These are phyloP conservation scores for Phytophthora ramorum DNA, from an alignment of 352 stramenopile genomes.

Conservation along the genomic window DNA sequence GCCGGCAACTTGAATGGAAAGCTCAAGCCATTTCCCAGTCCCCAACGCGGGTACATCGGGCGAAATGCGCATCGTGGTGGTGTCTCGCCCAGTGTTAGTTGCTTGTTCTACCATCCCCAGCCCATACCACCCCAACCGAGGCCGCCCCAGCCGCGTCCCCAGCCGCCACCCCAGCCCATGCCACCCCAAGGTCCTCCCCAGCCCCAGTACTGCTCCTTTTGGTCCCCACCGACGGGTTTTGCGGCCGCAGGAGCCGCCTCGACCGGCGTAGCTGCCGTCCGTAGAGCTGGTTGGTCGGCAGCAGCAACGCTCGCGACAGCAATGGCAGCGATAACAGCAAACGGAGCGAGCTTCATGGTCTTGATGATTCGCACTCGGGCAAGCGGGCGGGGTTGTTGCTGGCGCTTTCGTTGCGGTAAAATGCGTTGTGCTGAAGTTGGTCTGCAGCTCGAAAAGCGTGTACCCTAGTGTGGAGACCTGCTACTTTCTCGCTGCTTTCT, in stretches of 20 bases:
- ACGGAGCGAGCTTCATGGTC: constrained; percentile 17
- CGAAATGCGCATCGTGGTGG: too few species aligned
- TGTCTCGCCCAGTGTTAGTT: too few species aligned
- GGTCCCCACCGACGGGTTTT: background rate
- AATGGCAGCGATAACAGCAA: constrained; percentile 17
- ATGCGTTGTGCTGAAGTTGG: constrained; percentile 13
- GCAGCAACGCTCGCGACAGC: constrained; percentile 25
- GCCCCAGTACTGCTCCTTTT: constrained; percentile 15
- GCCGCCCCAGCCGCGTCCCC: too few species aligned
- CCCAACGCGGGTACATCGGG: too few species aligned
- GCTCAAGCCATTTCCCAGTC: too few species aligned
- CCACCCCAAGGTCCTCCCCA: constrained; percentile 11
- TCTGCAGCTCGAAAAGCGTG: too few species aligned
- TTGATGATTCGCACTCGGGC: background rate
- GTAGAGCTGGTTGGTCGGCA: constrained; percentile 23
- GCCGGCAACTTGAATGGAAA: too few species aligned
- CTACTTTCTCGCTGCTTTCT: too few species aligned
- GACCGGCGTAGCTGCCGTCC: background rate
- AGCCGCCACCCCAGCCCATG: constrained; percentile 12
- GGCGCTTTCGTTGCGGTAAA: background rate
- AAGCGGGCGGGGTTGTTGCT: too few species aligned
- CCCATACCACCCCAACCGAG: background rate
- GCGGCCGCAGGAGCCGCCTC: constrained; percentile 1
- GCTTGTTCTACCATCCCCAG: background rate
- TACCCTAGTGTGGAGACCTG: too few species aligned